These are phyloP conservation scores for Apiotrichum brassicae DNA, from an alignment of 1,284 basidiomycete genomes.

Conservation along the genomic window DNA sequence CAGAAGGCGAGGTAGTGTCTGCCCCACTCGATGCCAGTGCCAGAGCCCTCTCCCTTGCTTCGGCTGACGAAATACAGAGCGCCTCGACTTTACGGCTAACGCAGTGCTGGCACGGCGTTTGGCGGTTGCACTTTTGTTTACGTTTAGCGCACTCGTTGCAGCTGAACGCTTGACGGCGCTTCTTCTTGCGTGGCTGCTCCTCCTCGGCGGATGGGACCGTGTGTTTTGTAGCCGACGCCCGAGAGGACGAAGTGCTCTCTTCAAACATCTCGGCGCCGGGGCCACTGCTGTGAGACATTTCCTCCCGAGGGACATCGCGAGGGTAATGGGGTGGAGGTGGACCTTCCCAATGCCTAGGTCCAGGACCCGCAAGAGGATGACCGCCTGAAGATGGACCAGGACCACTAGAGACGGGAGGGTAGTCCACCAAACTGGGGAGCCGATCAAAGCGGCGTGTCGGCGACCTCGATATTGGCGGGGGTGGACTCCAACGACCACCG, in stretches of 20 bases:
- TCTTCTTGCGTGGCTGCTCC: constrained; percentile 33
- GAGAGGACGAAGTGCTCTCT: not conserved
- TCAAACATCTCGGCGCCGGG: not conserved
- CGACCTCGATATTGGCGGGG: not conserved
- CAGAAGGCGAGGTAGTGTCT: constrained; percentile 17
- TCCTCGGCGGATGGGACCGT: constrained; percentile 10
- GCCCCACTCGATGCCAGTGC: constrained; percentile 8
- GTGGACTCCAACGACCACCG: not conserved
- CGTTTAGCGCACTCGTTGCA: constrained; percentile 43
- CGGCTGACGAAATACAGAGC: constrained; percentile 27
- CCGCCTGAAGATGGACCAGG: not conserved
- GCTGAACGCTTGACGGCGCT: constrained; percentile 35
- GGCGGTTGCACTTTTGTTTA: constrained; percentile 44
- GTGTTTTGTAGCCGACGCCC: constrained; percentile 13
- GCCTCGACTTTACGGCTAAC: constrained; percentile 36
- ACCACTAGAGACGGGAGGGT: not conserved
- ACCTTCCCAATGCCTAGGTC: not conserved
- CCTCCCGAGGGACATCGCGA: not conserved
- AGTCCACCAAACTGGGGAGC: not conserved
- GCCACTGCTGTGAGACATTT: not conserved
- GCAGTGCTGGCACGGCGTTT: constrained; percentile 44
- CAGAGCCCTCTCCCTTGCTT: constrained; percentile 1
- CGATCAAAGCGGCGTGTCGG: not conserved
- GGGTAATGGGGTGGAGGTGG: not conserved
- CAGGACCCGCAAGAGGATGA: not conserved